These are phyloP conservation scores for Phytopythium sindhum DNA, from an alignment of 352 stramenopile species.

Conservation along the genomic window DNA sequence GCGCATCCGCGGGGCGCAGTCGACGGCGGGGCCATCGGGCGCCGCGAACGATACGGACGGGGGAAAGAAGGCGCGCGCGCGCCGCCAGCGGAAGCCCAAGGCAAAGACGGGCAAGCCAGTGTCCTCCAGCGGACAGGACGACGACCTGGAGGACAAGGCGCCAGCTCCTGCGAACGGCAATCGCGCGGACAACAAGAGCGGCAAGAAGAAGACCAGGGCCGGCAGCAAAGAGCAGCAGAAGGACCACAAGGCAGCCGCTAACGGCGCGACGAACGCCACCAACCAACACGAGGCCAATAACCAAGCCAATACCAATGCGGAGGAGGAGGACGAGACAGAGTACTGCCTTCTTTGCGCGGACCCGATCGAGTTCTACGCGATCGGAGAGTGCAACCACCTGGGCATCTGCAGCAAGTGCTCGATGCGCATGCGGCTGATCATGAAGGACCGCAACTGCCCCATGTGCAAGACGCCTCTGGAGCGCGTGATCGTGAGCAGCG, in stretches of 20 bases:
- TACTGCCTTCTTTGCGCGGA: slow-evolving; percentile 67
- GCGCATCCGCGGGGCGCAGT: slow-evolving; percentile 10
- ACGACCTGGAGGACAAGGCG: slow-evolving; percentile 11
- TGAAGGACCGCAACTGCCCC: slow-evolving; percentile 75
- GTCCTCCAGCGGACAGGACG: neutral
- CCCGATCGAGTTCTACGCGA: slow-evolving; percentile 60
- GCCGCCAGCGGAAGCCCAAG: slow-evolving; percentile 16
- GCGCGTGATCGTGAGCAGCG: slow-evolving; percentile 58
- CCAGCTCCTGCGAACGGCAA: neutral
- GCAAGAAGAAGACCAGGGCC: slow-evolving; percentile 14
- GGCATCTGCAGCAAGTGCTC: slow-evolving; percentile 83
- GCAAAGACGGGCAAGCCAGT: slow-evolving; percentile 21
- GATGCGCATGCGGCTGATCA: slow-evolving; percentile 75
- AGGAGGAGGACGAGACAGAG: slow-evolving; percentile 36
- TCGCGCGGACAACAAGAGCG: neutral
- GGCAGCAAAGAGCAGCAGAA: slow-evolving; percentile 4
- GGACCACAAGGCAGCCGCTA: neutral
- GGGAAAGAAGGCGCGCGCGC: slow-evolving; percentile 5
- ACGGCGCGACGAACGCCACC: neutral
- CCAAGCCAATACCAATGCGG: neutral
- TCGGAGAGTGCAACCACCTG: slow-evolving; percentile 76
- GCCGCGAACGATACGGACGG: neutral
- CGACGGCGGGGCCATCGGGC: neutral
- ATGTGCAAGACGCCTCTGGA: slow-evolving; percentile 78
- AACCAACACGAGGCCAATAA: neutral